A percentile compares a stretch with the other conserved stretches of the same genome.
Conservation (phyloP, 2,329 filamentous ascomycete species). For the Orbilia oligospora region DNA sequence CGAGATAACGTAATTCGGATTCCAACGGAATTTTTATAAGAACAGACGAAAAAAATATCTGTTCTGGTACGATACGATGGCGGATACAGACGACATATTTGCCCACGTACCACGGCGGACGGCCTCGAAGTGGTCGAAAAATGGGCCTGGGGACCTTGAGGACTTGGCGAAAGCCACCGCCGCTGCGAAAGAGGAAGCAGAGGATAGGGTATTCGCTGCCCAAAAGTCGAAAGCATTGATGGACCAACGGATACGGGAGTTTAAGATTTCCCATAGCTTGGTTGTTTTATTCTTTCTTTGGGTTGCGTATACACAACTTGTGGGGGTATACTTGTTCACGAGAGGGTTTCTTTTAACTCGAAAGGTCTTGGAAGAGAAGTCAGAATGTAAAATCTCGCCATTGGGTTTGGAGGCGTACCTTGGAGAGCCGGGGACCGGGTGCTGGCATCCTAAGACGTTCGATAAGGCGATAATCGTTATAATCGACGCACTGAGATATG, state of each 20-base stretch:
- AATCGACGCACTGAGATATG: constrained; percentile 94
- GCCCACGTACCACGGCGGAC: constrained; percentile 59
- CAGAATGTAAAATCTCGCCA: constrained; percentile 78
- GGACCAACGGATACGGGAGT: constrained; percentile 64
- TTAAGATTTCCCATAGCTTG: constrained; percentile 72
- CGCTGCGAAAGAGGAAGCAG: constrained; percentile 64
- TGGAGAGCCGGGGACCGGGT: constrained; percentile 69
- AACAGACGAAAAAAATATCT: neutral
- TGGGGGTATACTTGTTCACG: constrained; percentile 92
- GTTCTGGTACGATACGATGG: constrained; percentile 35
- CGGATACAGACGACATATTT: constrained; percentile 53
- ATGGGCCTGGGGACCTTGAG: constrained; percentile 49
- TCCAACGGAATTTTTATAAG: neutral
- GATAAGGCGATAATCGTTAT: constrained; percentile 91
- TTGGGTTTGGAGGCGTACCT: constrained; percentile 68
- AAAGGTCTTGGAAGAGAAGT: constrained; percentile 82
- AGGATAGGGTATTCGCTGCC: constrained; percentile 65
- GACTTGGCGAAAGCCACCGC: constrained; percentile 65
- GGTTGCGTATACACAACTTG: constrained; percentile 80
- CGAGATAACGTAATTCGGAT: neutral
- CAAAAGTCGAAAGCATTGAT: constrained; percentile 68
- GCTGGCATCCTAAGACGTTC: constrained; percentile 96
- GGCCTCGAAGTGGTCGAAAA: constrained; percentile 43
- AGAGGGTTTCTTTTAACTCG: constrained; percentile 94
- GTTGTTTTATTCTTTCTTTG: constrained; percentile 78